Conservation (phyloP, 2,329 filamentous ascomycete species). For the Aspergillus calidoustus region DNA sequence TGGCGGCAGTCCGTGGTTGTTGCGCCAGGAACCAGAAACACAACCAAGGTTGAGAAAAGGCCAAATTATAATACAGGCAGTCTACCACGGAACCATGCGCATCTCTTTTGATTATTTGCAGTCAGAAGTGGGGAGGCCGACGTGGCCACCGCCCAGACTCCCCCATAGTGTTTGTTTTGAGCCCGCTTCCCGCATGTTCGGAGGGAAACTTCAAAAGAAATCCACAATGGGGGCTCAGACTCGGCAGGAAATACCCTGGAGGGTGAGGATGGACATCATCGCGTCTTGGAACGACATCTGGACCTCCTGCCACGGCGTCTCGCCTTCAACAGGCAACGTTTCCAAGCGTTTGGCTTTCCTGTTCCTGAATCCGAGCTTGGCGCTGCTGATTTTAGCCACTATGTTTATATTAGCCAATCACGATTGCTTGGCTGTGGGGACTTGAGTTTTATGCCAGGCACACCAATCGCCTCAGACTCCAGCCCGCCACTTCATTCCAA, state of each 20-base stretch:
- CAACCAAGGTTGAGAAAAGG: background rate
- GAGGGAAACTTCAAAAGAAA: background rate
- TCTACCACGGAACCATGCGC: conserved; percentile 7
- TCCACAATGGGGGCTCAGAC: conserved; percentile 3
- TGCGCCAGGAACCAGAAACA: background rate
- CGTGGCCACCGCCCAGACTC: conserved; percentile 8
- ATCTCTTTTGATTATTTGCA: conserved; percentile 7
- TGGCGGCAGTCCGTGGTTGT: background rate
- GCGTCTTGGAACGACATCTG: background rate
- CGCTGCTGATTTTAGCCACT: conserved; percentile 8
- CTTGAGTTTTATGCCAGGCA: conserved; percentile 1
- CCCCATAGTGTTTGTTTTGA: conserved; percentile 10
- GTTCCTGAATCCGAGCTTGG: conserved; percentile 13
- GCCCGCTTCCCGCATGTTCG: conserved; percentile 5
- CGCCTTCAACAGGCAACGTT: background rate
- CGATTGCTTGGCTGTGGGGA: background rate
- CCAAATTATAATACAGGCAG: conserved; percentile 3
- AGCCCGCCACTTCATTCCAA: background rate
- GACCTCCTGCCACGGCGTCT: conserved; percentile 5
- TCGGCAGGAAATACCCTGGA: background rate
- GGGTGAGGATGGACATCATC: background rate
- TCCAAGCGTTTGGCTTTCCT: background rate
- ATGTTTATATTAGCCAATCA: conserved; percentile 1
- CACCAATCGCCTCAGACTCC: background rate
- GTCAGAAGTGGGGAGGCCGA: conserved; percentile 11